These are phyloP conservation scores for Isabelozyma heimii DNA, from an alignment of 805 yeast genomes.

Conservation along the genomic window DNA sequence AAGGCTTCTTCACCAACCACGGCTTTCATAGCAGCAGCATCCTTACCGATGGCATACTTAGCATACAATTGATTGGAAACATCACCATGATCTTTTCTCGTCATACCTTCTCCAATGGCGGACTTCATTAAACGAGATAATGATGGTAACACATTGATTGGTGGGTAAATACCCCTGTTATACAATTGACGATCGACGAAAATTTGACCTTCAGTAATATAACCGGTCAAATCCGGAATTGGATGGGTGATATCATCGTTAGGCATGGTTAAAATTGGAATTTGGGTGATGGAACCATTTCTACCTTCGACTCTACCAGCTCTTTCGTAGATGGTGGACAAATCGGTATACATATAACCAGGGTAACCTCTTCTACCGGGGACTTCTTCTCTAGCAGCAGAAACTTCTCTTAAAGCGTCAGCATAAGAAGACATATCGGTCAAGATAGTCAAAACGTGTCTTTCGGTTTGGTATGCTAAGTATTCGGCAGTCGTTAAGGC, in stretches of 20 bases:
- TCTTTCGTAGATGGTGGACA: slow-evolving; percentile 97
- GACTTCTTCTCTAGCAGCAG: slow-evolving; percentile 99
- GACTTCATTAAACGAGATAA: slow-evolving; percentile 98
- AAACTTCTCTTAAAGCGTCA: slow-evolving; percentile 98
- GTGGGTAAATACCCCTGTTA: slow-evolving; percentile 98
- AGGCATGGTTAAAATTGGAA: slow-evolving; percentile 99
- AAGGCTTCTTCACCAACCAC: slow-evolving; percentile 99
- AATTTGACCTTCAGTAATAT: slow-evolving; percentile 99
- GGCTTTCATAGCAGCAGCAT: slow-evolving; percentile 99
- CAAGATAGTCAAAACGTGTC: slow-evolving; percentile 95
- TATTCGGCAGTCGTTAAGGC: slow-evolving; percentile 98
- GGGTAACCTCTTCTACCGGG: slow-evolving; percentile 99
- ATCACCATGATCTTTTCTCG: slow-evolving; percentile 99
- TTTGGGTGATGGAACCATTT: slow-evolving; percentile 98
- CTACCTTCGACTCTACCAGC: slow-evolving; percentile 99
- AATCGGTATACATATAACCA: slow-evolving; percentile 99
- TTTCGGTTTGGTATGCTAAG: slow-evolving; percentile 97
- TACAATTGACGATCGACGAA: slow-evolving; percentile 93
- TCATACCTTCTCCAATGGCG: slow-evolving; percentile 99
- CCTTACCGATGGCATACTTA: slow-evolving; percentile 98
- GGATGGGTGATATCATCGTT: slow-evolving; percentile 99
- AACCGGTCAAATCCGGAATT: slow-evolving; percentile 99
- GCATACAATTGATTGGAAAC: slow-evolving; percentile 98
- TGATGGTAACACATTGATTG: slow-evolving; percentile 96
- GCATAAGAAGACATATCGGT: slow-evolving; percentile 99